Percentiles rank a stretch among this genome's conserved stretches.
Conservation (phyloP, 257 asterid genomes). For the Jasminum sambac region DNA sequence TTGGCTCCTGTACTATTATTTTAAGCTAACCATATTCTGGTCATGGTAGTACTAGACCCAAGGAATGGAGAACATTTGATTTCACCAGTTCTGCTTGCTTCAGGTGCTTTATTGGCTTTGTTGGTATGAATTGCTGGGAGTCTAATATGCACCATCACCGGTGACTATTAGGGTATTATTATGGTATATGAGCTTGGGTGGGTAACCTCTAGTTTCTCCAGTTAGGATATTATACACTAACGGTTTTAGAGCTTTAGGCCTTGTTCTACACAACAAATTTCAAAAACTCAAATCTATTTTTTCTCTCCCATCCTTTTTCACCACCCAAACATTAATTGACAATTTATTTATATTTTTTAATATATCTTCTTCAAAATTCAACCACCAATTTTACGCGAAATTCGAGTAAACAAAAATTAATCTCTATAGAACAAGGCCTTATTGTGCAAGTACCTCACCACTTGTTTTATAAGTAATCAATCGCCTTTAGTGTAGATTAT, state of each 20-base stretch:
- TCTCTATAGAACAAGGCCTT: too few relatives aligned
- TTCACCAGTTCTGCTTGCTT: neutral
- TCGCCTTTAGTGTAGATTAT: neutral
- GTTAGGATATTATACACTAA: neutral
- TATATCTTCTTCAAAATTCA: too few relatives aligned
- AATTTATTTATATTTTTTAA: too few relatives aligned
- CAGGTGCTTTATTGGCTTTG: neutral
- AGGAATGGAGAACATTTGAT: neutral
- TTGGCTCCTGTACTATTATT: conserved; percentile 1
- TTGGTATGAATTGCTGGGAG: neutral
- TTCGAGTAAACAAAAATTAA: too few relatives aligned
- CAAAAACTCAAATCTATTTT: too few relatives aligned
- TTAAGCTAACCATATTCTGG: neutral
- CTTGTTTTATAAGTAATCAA: neutral
- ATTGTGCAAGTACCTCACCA: neutral
- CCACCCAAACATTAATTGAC: too few relatives aligned
- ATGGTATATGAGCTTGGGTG: conserved; percentile 5
- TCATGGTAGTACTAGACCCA: neutral
- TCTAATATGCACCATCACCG: neutral
- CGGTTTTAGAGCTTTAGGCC: neutral
- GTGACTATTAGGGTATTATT: neutral
- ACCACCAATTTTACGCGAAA: too few relatives aligned
- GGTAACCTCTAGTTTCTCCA: neutral
- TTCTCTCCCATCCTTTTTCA: too few relatives aligned
- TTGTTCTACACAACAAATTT: too few relatives aligned